A percentile compares a stretch with the other conserved stretches of the same genome.
Evolutionary conservation across 768 basidiomycete species (phyloP).

Genomic region (Inosperma sp.): DNA sequence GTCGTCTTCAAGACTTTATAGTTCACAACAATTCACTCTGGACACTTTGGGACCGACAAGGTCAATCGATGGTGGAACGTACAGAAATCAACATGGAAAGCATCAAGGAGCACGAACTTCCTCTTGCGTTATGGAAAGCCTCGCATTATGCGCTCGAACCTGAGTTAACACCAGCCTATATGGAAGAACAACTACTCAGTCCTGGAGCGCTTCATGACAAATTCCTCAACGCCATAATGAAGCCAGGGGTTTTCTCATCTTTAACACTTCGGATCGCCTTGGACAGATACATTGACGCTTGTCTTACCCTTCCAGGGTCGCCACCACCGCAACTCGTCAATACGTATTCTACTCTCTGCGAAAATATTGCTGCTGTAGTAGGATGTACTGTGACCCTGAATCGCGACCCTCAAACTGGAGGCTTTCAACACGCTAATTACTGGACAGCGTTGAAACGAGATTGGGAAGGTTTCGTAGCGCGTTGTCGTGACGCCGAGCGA

Average conservation of each 20-base stretch:
- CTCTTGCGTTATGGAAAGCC: slow-evolving; percentile 44
- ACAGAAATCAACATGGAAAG: slow-evolving; percentile 42
- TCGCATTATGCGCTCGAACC: slow-evolving; percentile 64
- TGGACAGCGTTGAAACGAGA: slow-evolving; percentile 84
- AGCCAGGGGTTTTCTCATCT: slow-evolving; percentile 83
- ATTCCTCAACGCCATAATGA: slow-evolving; percentile 78
- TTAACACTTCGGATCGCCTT: slow-evolving; percentile 78
- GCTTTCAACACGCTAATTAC: slow-evolving; percentile 70
- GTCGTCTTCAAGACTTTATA: slow-evolving; percentile 73
- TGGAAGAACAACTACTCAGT: slow-evolving; percentile 75
- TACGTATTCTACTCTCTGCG: slow-evolving; percentile 61
- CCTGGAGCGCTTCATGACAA: slow-evolving; percentile 71
- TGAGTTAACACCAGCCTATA: slow-evolving; percentile 78
- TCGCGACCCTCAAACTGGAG: slow-evolving; percentile 73
- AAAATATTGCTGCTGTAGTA: slow-evolving; percentile 78
- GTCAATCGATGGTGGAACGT: slow-evolving; percentile 64
- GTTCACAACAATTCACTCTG: slow-evolving; percentile 55
- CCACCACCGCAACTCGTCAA: slow-evolving; percentile 53
- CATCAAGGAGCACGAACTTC: slow-evolving; percentile 28
- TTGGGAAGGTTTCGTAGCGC: slow-evolving; percentile 94
- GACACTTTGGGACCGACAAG: slow-evolving; percentile 78
- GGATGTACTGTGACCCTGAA: slow-evolving; percentile 78
- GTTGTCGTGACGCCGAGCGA: slow-evolving; percentile 87
- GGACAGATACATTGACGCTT: slow-evolving; percentile 73
- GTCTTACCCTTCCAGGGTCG: slow-evolving; percentile 59